Evolutionary conservation across 345 rosid species (phyloP).

Genomic region (Hirschfeldia incana): DNA sequence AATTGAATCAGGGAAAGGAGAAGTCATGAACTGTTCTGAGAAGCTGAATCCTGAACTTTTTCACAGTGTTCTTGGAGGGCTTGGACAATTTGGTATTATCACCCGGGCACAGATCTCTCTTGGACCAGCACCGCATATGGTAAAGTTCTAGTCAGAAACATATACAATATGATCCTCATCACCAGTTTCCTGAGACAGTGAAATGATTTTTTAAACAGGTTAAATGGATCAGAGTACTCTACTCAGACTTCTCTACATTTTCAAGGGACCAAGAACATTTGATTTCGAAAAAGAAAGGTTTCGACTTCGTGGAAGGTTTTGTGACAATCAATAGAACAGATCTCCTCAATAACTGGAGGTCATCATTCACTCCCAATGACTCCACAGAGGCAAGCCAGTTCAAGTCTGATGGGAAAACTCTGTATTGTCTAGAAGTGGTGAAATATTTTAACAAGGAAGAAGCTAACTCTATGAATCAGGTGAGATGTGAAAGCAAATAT

Average conservation of each 20-base stretch:
- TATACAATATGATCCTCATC: not conserved
- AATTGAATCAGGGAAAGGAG: constrained; percentile 75
- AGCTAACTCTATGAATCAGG: constrained; percentile 48
- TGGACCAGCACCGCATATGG: constrained; percentile 69
- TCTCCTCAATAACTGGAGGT: constrained; percentile 77
- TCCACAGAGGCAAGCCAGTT: constrained; percentile 72
- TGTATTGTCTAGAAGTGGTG: constrained; percentile 86
- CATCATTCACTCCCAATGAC: constrained; percentile 73
- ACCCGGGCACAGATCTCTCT: constrained; percentile 80
- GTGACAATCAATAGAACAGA: constrained; percentile 77
- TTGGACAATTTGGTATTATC: constrained; percentile 96
- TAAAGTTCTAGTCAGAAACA: constrained; percentile 30
- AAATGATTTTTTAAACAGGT: constrained; percentile 53
- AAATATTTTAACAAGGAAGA: constrained; percentile 69
- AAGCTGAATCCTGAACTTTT: constrained; percentile 79
- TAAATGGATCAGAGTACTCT: constrained; percentile 88
- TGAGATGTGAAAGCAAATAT: constrained; percentile 26
- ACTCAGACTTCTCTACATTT: constrained; percentile 77
- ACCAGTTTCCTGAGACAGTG: constrained; percentile 22
- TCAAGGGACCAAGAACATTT: constrained; percentile 80
- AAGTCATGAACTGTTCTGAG: constrained; percentile 73
- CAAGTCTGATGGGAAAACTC: constrained; percentile 69
- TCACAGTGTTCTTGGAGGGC: constrained; percentile 87
- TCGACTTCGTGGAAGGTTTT: constrained; percentile 91
- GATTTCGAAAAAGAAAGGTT: constrained; percentile 57